Conservation (phyloP, 1,284 basidiomycete genomes). For the Ceratobasidium sp. region DNA sequence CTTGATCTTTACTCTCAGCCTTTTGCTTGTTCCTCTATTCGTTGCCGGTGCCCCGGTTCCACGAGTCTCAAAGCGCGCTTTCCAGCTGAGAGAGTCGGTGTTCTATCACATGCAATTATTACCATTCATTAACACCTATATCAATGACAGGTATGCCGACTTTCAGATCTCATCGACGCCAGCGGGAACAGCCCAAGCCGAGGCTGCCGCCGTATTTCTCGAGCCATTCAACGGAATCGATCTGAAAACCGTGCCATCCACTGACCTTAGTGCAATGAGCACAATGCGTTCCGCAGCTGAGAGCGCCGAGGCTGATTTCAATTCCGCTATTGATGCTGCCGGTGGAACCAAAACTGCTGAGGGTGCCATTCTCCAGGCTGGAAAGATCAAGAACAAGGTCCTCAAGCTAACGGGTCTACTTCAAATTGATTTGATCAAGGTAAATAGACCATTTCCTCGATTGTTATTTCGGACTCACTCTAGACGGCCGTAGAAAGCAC, state of each 20-base stretch:
- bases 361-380: background rate
- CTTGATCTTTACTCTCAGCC: background rate
- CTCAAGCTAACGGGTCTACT: background rate
- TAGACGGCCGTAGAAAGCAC: background rate
- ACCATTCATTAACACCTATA: background rate
- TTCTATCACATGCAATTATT: no score
- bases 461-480: background rate
- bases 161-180: slow-evolving; percentile 10
- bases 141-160: background rate
- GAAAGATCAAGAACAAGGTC: slow-evolving; percentile 15
- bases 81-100: slow-evolving; percentile 4
- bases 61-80: slow-evolving; percentile 7
- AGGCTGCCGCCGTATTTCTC: slow-evolving; percentile 1
- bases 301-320: slow-evolving; percentile 6
- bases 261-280: background rate
- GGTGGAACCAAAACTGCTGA: background rate
- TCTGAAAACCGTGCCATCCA: background rate
- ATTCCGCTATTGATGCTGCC: background rate
- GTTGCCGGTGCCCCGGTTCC: background rate
- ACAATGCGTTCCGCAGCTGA: slow-evolving; percentile 3
- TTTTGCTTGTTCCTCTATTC: background rate
- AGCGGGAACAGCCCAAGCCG: background rate
- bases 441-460: background rate
- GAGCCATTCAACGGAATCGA: background rate
- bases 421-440: slow-evolving; percentile 4